phyloP scores from a whole-genome alignment of 495 filamentous ascomycete species.

The Aspergillus conjunctus region DNA sequence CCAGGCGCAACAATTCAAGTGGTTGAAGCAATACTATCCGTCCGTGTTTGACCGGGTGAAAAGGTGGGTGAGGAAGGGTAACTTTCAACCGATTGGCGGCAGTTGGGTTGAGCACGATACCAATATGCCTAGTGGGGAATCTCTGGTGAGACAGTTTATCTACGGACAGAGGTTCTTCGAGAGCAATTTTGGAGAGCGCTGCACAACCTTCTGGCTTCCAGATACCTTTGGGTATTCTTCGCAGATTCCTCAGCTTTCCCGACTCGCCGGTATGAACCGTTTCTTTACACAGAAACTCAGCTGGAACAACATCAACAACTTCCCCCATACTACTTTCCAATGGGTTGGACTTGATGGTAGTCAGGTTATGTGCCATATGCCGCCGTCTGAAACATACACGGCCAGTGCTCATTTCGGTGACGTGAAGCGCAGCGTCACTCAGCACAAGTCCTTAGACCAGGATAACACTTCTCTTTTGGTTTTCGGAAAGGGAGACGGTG shows the following conservation, averaged over 20 bases:
- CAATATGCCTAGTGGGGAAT: constrained; percentile 94
- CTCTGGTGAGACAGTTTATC: constrained; percentile 90
- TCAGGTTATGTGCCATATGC: constrained; percentile 97
- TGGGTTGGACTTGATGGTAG: constrained; percentile 95
- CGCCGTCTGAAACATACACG: constrained; percentile 91
- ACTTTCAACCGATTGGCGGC: constrained; percentile 92
- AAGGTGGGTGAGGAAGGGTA: constrained; percentile 82
- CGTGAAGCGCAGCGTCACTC: constrained; percentile 83
- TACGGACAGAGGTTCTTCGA: constrained; percentile 95
- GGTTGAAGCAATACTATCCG: constrained; percentile 89
- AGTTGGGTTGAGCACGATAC: constrained; percentile 99
- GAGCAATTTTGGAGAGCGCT: constrained; percentile 86
- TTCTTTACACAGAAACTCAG: constrained; percentile 98
- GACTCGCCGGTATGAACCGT: constrained; percentile 87
- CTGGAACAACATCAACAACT: constrained; percentile 99
- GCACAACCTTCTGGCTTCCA: constrained; percentile 92
- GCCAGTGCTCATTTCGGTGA: constrained; percentile 94
- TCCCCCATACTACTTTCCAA: constrained; percentile 97
- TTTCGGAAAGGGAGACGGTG: constrained; percentile 95
- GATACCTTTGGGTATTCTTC: constrained; percentile 97
- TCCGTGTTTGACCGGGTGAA: constrained; percentile 87
- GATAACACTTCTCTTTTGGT: constrained; percentile 86
- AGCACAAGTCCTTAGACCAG: constrained; percentile 93
- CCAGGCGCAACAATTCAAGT: constrained; percentile 97
- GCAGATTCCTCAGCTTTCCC: constrained; percentile 90